Evolutionary conservation across 192 early-diverging fungal genomes (phyloP), one percentile per base, ranked within the genome.

Genomic region (Backusella westeae): DNA sequence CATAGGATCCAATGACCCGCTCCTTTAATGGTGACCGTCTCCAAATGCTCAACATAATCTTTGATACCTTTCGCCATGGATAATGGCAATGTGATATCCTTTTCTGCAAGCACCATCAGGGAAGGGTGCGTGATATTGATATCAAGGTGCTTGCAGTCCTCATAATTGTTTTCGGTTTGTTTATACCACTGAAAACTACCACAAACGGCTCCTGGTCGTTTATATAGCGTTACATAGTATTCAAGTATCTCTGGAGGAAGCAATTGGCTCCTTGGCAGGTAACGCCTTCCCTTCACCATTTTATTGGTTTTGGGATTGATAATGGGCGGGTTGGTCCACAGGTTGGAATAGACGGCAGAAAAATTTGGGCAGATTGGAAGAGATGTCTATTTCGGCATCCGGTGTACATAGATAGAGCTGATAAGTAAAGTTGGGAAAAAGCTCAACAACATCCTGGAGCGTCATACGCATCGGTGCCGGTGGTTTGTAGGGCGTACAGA

Each of bases 101-200:
- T 41, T 29, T 71, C 73, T 10, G 78, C 78, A 3, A 67, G 71
- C 0, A 81, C 80, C 80, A 80, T 77, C 65, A 80, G 7, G 4
- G 56, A 8, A 26, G 56, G 23, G 12, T 63, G 56, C 2, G 23
- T 29, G 56, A 63, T 63, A 12, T 63, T 63, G 0, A 29, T 3
- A 14, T 63, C 10, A 10, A 63, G 26, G 10, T 63, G 73, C 59
- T 77, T 73, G 44, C 75, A 73, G 8, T 74, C 71, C 65, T 81
- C 68, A 74, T 68, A 81, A 15, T 74, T 81, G 34, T 73, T 75
- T 46, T 74, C 41, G 5, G 75, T 69, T 17, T 76, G 77, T 23
- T 80, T 78, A 76, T 91, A 91, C 49, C 80, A 90, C 77, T 90
- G 86, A 52, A 88, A 71, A 6, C 75, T 76, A 0, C 90, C 89